Evolutionary conservation across 1,284 basidiomycete genomes (phyloP).

Genomic region (Sporisorium scitamineum): DNA sequence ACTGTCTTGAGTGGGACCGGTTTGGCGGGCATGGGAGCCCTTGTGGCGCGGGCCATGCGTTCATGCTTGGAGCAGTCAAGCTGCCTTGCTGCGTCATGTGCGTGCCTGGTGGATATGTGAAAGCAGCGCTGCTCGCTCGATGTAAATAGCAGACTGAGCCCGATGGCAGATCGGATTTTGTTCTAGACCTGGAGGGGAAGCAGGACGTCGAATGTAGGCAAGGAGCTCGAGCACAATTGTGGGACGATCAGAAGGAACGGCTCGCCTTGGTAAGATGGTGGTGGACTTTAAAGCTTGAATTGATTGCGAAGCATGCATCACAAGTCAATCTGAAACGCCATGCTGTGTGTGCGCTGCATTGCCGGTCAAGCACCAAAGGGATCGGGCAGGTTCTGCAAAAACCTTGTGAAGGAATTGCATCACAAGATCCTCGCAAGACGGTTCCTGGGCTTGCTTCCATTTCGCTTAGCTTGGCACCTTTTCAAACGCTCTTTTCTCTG

Average conservation of each 20-base stretch:
- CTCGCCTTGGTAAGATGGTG: background rate
- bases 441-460: background rate
- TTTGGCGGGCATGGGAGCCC: slow-evolving; percentile 12
- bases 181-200: too few species aligned
- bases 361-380: background rate
- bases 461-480: background rate
- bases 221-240: background rate
- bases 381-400: background rate
- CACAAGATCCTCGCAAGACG: background rate
- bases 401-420: background rate
- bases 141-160: background rate
- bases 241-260: background rate
- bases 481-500: background rate
- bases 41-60: slow-evolving; percentile 18
- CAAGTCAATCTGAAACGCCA: background rate
- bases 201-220: too few species aligned
- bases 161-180: too few species aligned
- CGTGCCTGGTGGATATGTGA: background rate
- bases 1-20: slow-evolving; percentile 30
- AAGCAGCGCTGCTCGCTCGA: too few species aligned
- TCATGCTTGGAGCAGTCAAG: slow-evolving; percentile 13
- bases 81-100: background rate
- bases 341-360: background rate
- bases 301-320: too few species aligned
- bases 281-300: background rate